Conservation (phyloP, 2,329 filamentous ascomycete genomes). For the Mycosphaerella sp. region DNA sequence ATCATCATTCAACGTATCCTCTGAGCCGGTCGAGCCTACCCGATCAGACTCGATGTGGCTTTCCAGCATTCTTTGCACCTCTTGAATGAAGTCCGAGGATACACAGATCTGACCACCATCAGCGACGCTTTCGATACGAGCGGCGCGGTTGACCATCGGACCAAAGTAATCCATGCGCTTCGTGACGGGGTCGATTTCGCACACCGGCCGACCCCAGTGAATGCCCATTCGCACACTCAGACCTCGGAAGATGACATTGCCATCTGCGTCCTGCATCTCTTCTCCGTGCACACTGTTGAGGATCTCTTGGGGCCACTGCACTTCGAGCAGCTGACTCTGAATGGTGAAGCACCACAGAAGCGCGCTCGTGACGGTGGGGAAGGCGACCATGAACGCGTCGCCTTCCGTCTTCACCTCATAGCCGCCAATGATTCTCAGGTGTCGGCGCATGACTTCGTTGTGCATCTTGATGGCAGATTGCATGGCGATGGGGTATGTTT, state of each 20-base stretch:
- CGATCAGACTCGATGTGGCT: slow-evolving; percentile 81
- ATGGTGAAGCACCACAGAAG: slow-evolving; percentile 95
- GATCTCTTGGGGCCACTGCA: slow-evolving; percentile 90
- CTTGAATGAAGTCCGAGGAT: slow-evolving; percentile 92
- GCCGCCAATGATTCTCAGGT: slow-evolving; percentile 85
- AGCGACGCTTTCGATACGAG: slow-evolving; percentile 86
- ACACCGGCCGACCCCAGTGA: slow-evolving; percentile 90
- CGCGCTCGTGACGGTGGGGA: slow-evolving; percentile 90
- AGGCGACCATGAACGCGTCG: slow-evolving; percentile 98
- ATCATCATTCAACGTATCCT: slow-evolving; percentile 72
- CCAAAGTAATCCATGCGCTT: slow-evolving; percentile 99
- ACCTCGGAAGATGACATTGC: slow-evolving; percentile 85
- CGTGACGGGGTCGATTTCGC: slow-evolving; percentile 91
- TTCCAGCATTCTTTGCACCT: slow-evolving; percentile 86
- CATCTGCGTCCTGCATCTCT: slow-evolving; percentile 73
- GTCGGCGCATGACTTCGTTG: slow-evolving; percentile 92
- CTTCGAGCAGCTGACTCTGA: slow-evolving; percentile 78
- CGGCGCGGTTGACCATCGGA: slow-evolving; percentile 96
- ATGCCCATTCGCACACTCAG: slow-evolving; percentile 96
- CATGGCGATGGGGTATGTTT: slow-evolving; percentile 92
- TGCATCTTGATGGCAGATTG: slow-evolving; percentile 93
- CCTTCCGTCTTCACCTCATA: slow-evolving; percentile 99
- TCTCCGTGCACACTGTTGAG: slow-evolving; percentile 79
- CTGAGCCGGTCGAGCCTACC: slow-evolving; percentile 59
- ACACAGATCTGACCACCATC: slow-evolving; percentile 97